Percentiles rank a stretch among this genome's conserved stretches.
phyloP scores from a whole-genome alignment of 2,329 filamentous ascomycete species.

The Sarocladiaceae sp. region DNA sequence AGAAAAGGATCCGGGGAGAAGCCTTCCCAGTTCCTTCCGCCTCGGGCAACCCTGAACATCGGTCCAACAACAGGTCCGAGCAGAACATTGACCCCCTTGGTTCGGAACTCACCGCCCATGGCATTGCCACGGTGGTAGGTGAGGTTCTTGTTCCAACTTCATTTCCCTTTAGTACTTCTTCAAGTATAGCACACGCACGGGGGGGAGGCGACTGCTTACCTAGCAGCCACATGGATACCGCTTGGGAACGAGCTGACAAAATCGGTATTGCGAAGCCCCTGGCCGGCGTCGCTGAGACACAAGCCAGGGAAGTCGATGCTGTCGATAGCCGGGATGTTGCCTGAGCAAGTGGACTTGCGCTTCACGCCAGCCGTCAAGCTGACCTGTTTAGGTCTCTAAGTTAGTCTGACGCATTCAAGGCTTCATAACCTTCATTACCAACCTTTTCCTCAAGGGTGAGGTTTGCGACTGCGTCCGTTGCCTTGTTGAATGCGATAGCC shows the following conservation, averaged over 20 bases:
- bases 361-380: constrained; percentile 66
- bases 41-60: constrained; percentile 35
- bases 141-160: constrained; percentile 63
- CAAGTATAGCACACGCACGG: not conserved
- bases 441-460: constrained; percentile 73
- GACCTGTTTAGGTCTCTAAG: constrained; percentile 40
- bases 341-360: constrained; percentile 41
- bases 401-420: not conserved
- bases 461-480: constrained; percentile 60
- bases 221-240: constrained; percentile 34
- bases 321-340: constrained; percentile 33
- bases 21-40: constrained; percentile 61
- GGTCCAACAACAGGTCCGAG: constrained; percentile 40
- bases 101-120: constrained; percentile 68
- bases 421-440: not conserved
- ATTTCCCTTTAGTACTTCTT: constrained; percentile 5
- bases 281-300: constrained; percentile 38
- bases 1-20: constrained; percentile 62
- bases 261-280: constrained; percentile 34
- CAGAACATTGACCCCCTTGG: constrained; percentile 66
- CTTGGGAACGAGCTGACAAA: constrained; percentile 36
- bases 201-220: constrained; percentile 15
- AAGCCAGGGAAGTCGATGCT: constrained; percentile 37
- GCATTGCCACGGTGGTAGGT: constrained; percentile 61
- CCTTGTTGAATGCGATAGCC: constrained; percentile 60